phyloP scores from a whole-genome alignment of 202 grass and related monocot genomes.

The Saccharum hybrid region DNA sequence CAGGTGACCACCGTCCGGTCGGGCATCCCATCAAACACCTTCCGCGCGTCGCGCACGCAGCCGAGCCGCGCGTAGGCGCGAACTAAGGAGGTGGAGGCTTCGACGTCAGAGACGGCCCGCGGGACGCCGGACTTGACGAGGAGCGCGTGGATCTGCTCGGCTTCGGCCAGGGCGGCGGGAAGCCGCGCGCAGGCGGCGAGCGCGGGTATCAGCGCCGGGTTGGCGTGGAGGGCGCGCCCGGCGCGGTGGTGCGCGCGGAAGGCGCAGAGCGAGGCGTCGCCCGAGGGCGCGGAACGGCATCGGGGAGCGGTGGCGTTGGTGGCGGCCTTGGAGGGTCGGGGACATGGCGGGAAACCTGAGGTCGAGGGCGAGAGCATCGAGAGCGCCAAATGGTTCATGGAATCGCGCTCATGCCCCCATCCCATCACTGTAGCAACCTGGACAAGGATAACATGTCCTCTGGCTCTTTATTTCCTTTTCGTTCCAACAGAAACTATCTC shows the following conservation, averaged over 20 bases:
- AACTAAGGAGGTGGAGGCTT: conserved; percentile 48
- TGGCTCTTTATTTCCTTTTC: no score
- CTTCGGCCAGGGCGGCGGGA: conserved; percentile 26
- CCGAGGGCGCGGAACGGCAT: conserved; percentile 28
- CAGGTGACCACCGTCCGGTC: conserved; percentile 52
- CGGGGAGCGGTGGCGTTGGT: conserved; percentile 5
- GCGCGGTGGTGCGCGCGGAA: conserved; percentile 50
- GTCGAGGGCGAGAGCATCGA: background rate
- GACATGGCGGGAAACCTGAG: conserved; percentile 21
- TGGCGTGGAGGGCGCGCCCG: conserved; percentile 31
- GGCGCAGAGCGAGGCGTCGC: conserved; percentile 41
- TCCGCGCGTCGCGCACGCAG: conserved; percentile 47
- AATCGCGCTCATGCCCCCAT: background rate
- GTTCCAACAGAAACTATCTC: no score
- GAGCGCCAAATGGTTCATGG: conserved; percentile 12
- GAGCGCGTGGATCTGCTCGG: conserved; percentile 51
- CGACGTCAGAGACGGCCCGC: conserved; percentile 27
- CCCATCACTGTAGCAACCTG: background rate
- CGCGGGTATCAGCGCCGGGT: conserved; percentile 45
- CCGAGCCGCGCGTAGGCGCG: conserved; percentile 39
- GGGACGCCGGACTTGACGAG: conserved; percentile 50
- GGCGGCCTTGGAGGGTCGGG: background rate
- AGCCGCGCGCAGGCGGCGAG: conserved; percentile 51
- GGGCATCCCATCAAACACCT: conserved; percentile 58
- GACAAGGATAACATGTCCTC: background rate